A percentile compares a stretch with the other conserved stretches of the same genome.
phyloP scores from a whole-genome alignment of 1,284 basidiomycete species.

The Cutaneotrichosporon mucoides region DNA sequence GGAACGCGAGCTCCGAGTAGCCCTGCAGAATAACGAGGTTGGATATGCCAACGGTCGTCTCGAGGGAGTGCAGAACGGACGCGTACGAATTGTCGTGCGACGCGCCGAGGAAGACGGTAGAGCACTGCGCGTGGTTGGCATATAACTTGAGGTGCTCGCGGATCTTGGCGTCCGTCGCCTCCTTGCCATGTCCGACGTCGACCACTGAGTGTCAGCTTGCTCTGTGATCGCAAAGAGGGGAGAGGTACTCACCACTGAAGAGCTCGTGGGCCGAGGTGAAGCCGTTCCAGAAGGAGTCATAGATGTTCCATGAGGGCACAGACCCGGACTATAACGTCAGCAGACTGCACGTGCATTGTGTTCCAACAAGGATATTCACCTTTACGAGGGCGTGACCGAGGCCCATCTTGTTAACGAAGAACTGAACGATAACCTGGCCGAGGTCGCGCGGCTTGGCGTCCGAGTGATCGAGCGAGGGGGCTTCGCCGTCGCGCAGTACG shows the following conservation, averaged over 20 bases:
- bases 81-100: slow-evolving; percentile 70
- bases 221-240: neutral
- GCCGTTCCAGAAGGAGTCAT: slow-evolving; percentile 42
- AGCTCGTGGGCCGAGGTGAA: slow-evolving; percentile 40
- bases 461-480: neutral
- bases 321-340: slow-evolving; percentile 26
- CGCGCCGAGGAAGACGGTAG: slow-evolving; percentile 66
- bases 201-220: slow-evolving; percentile 54
- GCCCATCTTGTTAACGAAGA: slow-evolving; percentile 42
- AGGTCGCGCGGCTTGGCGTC: slow-evolving; percentile 9
- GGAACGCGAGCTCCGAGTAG: slow-evolving; percentile 52
- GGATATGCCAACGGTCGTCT: slow-evolving; percentile 39
- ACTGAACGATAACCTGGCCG: slow-evolving; percentile 29
- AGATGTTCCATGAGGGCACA: slow-evolving; percentile 28
- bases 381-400: slow-evolving; percentile 37
- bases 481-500: neutral
- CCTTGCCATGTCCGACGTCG: slow-evolving; percentile 66
- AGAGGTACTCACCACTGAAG: slow-evolving; percentile 33
- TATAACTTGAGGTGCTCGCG: slow-evolving; percentile 73
- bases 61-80: slow-evolving; percentile 53
- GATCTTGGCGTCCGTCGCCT: slow-evolving; percentile 65
- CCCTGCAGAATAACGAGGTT: slow-evolving; percentile 64
- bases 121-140: slow-evolving; percentile 65
- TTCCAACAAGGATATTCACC: too few species aligned
- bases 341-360: neutral